Evolutionary conservation across 176 grass and related monocot species (phyloP).

Genomic region (Panicum miliaceum): DNA sequence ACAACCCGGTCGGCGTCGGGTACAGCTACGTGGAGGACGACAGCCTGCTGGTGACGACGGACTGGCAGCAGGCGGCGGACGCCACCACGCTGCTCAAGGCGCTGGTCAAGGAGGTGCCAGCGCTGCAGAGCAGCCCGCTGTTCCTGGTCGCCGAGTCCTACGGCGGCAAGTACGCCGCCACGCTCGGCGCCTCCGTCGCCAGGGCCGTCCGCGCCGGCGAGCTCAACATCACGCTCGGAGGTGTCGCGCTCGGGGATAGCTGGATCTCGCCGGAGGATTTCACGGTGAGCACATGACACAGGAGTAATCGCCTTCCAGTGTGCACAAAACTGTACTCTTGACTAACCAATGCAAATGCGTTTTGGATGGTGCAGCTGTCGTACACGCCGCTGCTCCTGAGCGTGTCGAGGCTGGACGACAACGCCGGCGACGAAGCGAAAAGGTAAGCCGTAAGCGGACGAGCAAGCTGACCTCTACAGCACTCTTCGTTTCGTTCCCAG

Average conservation of each 20-base stretch:
- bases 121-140: constrained; percentile 60
- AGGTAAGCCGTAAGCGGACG: too few species aligned
- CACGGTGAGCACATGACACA: constrained; percentile 24
- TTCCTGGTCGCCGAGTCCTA: constrained; percentile 85
- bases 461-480: too few species aligned
- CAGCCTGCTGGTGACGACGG: constrained; percentile 63
- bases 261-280: constrained; percentile 87
- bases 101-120: constrained; percentile 45
- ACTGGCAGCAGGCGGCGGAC: constrained; percentile 63
- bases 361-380: constrained; percentile 53
- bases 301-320: too few species aligned
- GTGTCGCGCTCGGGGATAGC: constrained; percentile 74
- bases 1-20: constrained; percentile 87
- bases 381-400: constrained; percentile 64
- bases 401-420: constrained; percentile 71
- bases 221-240: constrained; percentile 57
- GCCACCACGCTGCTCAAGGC: constrained; percentile 58
- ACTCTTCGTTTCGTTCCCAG: too few species aligned
- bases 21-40: constrained; percentile 84
- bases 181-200: constrained; percentile 58
- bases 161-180: constrained; percentile 81
- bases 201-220: constrained; percentile 55
- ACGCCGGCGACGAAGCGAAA: constrained; percentile 50
- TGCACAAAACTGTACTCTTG: too few species aligned
- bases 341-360: too few species aligned